Evolutionary conservation across 1,284 basidiomycete species (phyloP), one percentile per base, ranked within the genome.

Genomic region (Trametes versicolor): DNA sequence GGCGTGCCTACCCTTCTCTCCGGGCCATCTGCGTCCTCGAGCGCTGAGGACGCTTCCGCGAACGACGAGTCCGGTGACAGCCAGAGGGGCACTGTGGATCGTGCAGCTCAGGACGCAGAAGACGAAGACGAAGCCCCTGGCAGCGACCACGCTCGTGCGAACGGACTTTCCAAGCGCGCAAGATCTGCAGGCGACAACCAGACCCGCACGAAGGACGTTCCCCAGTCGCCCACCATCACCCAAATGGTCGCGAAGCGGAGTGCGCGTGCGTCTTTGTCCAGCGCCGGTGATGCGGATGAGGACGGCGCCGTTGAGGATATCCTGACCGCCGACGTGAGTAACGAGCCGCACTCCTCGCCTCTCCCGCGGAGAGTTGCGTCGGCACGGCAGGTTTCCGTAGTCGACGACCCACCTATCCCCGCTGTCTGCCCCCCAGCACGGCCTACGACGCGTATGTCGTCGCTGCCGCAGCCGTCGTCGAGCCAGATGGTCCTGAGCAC

Each of bases 401-500:
- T 12, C 27, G 41, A 29, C 12, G 41, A 49, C 17, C 25, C 48
- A 25, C 48, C 48, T 25, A 65, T 64, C 5, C 56, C 58, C 2
- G 34, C 64, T 0, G 12, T 68, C 1, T 36, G 50, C 29, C 62
- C 62, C 7, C 67, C 67, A 0, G 47, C 47, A 3, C 58, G 62
- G 4, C 59, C 55, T 6, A 25, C 47, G 21, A 54, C 49, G 12
- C 67, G 67, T 27, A 21, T 56, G 21, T 51, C 51, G 10, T 37
- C 45, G 19, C 36, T 34, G 32, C 29, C 41, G 21, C 32, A 23
- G 32, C 48, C 32, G 47, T 43, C 27, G 36, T 29, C 64, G 43
- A 37, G 51, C 36, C 15, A 87, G 72, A 80, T 80, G 69, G 78
- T 85, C 4, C 75, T 87, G 51, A 81, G 75, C 62, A 86, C 85